Evolutionary conservation across 495 filamentous ascomycete genomes (phyloP).

Genomic region (Daldinia grandis): DNA sequence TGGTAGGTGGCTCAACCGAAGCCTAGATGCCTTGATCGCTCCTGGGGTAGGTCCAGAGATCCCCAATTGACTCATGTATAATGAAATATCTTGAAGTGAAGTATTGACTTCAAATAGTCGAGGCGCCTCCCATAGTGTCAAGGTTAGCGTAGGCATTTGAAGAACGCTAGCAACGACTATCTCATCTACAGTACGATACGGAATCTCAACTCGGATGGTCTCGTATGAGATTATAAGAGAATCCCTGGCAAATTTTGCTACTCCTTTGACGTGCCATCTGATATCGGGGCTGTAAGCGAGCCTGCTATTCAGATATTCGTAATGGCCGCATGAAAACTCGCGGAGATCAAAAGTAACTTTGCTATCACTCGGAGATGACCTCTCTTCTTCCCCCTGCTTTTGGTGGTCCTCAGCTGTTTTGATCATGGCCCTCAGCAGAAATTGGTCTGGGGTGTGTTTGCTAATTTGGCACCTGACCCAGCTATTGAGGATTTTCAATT

Average conservation of each 20-base stretch:
- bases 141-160: constrained; percentile 25
- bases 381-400: constrained; percentile 11
- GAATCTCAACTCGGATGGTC: constrained; percentile 38
- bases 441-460: constrained; percentile 48
- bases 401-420: constrained; percentile 46
- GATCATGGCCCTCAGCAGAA: constrained; percentile 51
- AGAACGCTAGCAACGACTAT: constrained; percentile 21
- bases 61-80: constrained; percentile 2
- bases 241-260: constrained; percentile 56
- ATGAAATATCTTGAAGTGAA: background rate
- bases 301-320: constrained; percentile 49
- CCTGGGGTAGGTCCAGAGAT: background rate
- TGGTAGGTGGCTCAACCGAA: constrained; percentile 34
- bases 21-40: background rate
- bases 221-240: constrained; percentile 47
- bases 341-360: constrained; percentile 44
- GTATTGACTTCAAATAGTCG: constrained; percentile 20
- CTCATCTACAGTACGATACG: constrained; percentile 39
- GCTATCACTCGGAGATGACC: constrained; percentile 3
- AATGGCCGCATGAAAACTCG: constrained; percentile 60
- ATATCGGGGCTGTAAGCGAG: constrained; percentile 60
- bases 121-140: constrained; percentile 43
- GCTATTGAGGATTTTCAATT: constrained; percentile 50
- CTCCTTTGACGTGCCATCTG: constrained; percentile 42
- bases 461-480: constrained; percentile 55